Evolutionary conservation across 176 grass and related monocot genomes (phyloP), one percentile per base, ranked within the genome.

Genomic region (Avena sativa): DNA sequence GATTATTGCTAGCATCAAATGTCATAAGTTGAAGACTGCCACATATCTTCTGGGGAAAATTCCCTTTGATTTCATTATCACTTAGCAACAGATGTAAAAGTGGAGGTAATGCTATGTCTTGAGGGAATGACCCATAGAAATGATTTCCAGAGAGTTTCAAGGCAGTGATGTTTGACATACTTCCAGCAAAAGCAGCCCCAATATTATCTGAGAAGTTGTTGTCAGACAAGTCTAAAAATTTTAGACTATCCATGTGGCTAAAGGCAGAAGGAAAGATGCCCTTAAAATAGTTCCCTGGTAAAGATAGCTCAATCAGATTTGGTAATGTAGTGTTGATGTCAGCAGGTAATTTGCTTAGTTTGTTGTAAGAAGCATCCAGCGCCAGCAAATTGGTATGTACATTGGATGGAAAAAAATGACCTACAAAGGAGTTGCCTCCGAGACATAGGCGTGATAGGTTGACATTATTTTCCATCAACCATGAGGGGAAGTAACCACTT

Each of bases 381-480:
- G 26, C 72, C 6, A 6, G 26, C 13, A 89, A 59, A 49, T 74
- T 52, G 6, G 17, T 43, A 4, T 85, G 84, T 61, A 20, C 49
- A 80, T 80, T 82, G 14, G 87, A 61, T 28, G 74, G 81, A 80
- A 79, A 62, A 48, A 89, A 51, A n/a, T 51, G 10, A n/a, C 28
- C 81, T 2, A 0, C 57, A 60, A 89, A 80, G 6, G 38, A 85
- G 20, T 85, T 85, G 1, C 44, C 55, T 30, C 20, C 21, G 16
- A 89, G 2, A 65, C 36, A 40, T 38, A 89, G 80, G 60, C 5
- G 21, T 4, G 15, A 9, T 50, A 89, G 34, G 3, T 89, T 26
- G 16, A 3, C 52, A 44, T 89, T 89, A 56, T 89, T 89, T 2
- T 78, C 80, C 25, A 89, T 16, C 14, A 89, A 74, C 81, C 87